phyloP scores from a whole-genome alignment of 208 protist genomes.

The Herpetomonas tarakana region DNA sequence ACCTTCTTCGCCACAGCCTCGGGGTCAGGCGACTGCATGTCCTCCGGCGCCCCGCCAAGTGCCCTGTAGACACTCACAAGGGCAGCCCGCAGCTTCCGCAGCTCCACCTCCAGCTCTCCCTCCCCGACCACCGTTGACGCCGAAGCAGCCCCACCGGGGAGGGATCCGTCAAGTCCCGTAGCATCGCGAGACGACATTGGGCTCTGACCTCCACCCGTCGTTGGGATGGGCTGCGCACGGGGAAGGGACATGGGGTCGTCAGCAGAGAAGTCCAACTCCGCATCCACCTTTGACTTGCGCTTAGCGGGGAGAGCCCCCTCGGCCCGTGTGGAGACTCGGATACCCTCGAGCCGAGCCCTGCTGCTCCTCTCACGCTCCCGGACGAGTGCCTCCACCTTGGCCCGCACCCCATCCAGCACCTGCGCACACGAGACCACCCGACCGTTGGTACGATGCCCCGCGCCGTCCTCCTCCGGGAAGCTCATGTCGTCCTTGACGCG shows the following conservation, averaged over 20 bases:
- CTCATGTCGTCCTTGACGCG: neutral
- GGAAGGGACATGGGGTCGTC: too few relatives aligned
- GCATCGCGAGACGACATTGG: neutral
- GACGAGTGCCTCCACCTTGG: conserved; percentile 4
- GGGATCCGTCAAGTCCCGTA: neutral
- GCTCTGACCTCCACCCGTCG: neutral
- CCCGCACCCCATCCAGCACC: neutral
- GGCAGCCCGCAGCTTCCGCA: conserved; percentile 24
- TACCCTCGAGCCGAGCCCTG: neutral
- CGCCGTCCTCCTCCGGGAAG: neutral
- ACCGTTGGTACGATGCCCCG: neutral
- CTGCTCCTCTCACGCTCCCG: conserved; percentile 3
- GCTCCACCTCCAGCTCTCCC: neutral
- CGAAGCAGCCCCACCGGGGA: neutral
- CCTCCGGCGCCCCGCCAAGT: conserved; percentile 27
- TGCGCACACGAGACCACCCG: neutral
- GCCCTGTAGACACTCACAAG: conserved; percentile 24
- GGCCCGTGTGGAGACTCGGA: neutral
- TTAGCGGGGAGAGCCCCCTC: neutral
- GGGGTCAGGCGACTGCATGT: conserved; percentile 9
- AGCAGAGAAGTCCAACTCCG: too few relatives aligned
- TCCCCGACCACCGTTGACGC: neutral
- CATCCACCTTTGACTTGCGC: neutral
- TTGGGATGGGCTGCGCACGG: neutral
- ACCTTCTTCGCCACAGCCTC: conserved; percentile 9